Base-by-base conservation (phyloP, 768 basidiomycete genomes). In the Termitomyces sp. region DNA sequence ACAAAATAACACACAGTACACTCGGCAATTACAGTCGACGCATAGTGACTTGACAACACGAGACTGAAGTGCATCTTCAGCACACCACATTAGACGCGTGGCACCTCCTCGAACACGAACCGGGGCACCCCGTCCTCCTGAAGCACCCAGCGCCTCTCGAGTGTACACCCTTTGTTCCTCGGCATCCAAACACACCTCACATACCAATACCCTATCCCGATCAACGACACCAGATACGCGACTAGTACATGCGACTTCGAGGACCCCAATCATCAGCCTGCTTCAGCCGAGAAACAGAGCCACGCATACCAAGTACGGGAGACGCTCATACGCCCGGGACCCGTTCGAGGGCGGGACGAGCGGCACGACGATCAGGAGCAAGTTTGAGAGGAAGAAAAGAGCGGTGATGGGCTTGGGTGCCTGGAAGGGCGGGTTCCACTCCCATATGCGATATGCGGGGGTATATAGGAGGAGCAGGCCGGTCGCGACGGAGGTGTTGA, bases 231-330 rank as follows among this genome's bases (percentile, higher is more conserved):
- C 0, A 68, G 63, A 54, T 82, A 68, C 0, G 79, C 77, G 14
- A 75, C 71, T n/a, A 74, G 68, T 9, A 78, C 70, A 55, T 85
- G 85, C 3, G 76, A 71, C 82, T 85, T 45, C 35, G 49, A 30
- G 31, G 31, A 44, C 10, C 10, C 33, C 50, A 10, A n/a, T n/a
- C n/a, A n/a, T 9, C 8, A 52, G 12, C 31, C 15, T 78, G 0
- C 82, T 66, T 0, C 15, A n/a, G 17, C 17, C 1, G 19, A 19
- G 5, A 26, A 46, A 17, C 17, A 44, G 41, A 67, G 79, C 4
- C 30, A 30, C 2, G 70, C 85, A 62, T 61, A 88, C 87, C 76
- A 83, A 89, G 62, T 89, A 90, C 4, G 87, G 86, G 11, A 90
- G 72, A 55, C 71, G 63, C 23, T 79, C 72, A 61, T 89, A 89